Evolutionary conservation across 192 early-diverging fungal genomes (phyloP).

Genomic region (Coemansia sp.): DNA sequence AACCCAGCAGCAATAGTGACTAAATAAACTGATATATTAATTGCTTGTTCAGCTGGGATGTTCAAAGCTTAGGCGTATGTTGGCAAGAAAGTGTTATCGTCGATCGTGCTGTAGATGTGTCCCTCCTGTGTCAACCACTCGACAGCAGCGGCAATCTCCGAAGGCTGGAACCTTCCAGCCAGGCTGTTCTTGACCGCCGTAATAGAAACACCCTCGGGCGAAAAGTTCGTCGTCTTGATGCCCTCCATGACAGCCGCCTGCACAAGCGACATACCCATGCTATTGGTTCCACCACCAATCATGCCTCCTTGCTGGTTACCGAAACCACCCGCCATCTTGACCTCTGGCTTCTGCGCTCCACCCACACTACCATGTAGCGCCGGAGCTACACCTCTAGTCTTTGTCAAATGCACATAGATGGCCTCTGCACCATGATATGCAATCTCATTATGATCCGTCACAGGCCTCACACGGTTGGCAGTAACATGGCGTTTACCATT

Average conservation of each 20-base stretch:
- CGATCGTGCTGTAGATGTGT: conserved; percentile 62
- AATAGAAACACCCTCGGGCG: conserved; percentile 51
- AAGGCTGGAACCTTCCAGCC: conserved; percentile 21
- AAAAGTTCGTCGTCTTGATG: conserved; percentile 4
- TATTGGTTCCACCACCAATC: conserved; percentile 5
- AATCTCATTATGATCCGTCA: conserved; percentile 72
- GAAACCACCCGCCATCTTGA: neutral
- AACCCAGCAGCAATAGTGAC: no score
- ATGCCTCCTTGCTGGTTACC: conserved; percentile 1
- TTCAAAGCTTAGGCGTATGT: no score
- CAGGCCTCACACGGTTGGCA: conserved; percentile 57
- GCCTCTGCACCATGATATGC: conserved; percentile 71
- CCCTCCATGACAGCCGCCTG: conserved; percentile 27
- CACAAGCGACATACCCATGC: conserved; percentile 11
- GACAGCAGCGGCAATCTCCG: conserved; percentile 37
- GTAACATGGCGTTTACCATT: conserved; percentile 55
- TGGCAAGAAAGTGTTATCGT: conserved; percentile 65
- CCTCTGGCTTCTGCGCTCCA: no score
- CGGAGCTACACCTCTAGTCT: conserved; percentile 36
- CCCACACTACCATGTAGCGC: conserved; percentile 8
- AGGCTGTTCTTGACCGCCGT: conserved; percentile 38
- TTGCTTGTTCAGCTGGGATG: no score
- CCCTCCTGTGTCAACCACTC: conserved; percentile 62
- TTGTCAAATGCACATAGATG: conserved; percentile 59
- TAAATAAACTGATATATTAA: no score